Conservation (phyloP, 2,329 filamentous ascomycete genomes). For the Ophidiomyces ophidiicola region DNA sequence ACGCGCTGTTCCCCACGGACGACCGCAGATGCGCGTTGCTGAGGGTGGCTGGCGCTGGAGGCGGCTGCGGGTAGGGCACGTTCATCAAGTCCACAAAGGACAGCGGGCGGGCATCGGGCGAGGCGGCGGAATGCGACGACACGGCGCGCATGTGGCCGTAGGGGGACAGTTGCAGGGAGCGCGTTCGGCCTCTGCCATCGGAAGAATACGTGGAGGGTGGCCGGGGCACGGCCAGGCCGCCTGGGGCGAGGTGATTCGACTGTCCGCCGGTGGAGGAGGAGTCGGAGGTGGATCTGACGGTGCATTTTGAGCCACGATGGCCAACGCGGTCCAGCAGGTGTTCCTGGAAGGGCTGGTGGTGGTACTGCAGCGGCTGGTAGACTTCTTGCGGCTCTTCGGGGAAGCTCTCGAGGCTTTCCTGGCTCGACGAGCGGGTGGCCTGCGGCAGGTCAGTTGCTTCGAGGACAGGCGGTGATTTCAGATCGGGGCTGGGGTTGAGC, state of each 20-base stretch:
- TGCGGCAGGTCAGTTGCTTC: constrained; percentile 18
- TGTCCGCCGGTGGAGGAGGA: constrained; percentile 36
- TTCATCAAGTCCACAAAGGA: constrained; percentile 53
- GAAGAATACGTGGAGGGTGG: constrained; percentile 68
- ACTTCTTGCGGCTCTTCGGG: constrained; percentile 23
- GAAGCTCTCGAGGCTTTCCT: constrained; percentile 17
- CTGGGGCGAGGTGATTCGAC: constrained; percentile 52
- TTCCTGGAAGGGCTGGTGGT: constrained; percentile 38
- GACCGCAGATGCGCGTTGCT: constrained; percentile 72
- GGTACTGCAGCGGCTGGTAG: constrained; percentile 41
- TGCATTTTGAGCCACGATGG: constrained; percentile 21
- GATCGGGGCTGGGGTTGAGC: background rate
- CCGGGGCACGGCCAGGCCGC: constrained; percentile 49
- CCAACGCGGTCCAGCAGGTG: constrained; percentile 15
- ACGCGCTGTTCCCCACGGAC: constrained; percentile 77
- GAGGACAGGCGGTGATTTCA: background rate
- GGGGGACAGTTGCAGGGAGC: constrained; percentile 42
- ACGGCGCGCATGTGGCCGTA: constrained; percentile 37
- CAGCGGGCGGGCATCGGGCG: constrained; percentile 46
- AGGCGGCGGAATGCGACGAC: constrained; percentile 40
- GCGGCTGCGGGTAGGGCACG: constrained; percentile 68
- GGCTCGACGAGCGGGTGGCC: constrained; percentile 23
- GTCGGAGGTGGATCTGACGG: constrained; percentile 21
- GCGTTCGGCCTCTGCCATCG: constrained; percentile 48
- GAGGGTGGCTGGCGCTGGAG: constrained; percentile 49